These are phyloP conservation scores for Xanthoparmelia taractica DNA, from an alignment of 495 filamentous ascomycete genomes.

Conservation along the genomic window DNA sequence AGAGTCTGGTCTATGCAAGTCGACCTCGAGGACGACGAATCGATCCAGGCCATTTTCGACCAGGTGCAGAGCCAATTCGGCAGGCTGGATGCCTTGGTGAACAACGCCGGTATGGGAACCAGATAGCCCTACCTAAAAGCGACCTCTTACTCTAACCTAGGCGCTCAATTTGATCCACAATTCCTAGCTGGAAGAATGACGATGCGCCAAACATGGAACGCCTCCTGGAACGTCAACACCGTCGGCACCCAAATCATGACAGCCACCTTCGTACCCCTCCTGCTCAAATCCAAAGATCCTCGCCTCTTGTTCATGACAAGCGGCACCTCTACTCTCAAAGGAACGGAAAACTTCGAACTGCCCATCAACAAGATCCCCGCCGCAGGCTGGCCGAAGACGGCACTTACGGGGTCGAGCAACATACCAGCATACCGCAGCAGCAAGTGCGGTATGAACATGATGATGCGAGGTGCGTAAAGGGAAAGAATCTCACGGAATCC, in stretches of 20 bases:
- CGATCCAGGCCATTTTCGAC: constrained; percentile 38
- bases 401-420: neutral
- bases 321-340: constrained; percentile 41
- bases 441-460: constrained; percentile 58
- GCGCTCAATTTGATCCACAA: constrained; percentile 34
- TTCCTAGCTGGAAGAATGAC: constrained; percentile 29
- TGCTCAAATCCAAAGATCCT: constrained; percentile 38
- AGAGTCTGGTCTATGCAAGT: constrained; percentile 36
- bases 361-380: constrained; percentile 32
- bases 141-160: constrained; percentile 13
- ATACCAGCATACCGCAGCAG: constrained; percentile 41
- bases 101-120: constrained; percentile 36
- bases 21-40: constrained; percentile 47
- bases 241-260: constrained; percentile 45
- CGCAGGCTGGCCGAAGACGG: constrained; percentile 43
- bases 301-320: constrained; percentile 41
- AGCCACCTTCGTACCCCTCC: constrained; percentile 37
- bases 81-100: constrained; percentile 44
- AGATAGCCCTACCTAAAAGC: neutral
- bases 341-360: constrained; percentile 28
- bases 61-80: constrained; percentile 34
- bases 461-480: constrained; percentile 39
- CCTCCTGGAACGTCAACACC: constrained; percentile 51
- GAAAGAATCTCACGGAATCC: neutral
- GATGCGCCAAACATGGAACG: constrained; percentile 40